A percentile compares a stretch with the other conserved stretches of the same genome.
Evolutionary conservation across 2,329 filamentous ascomycete genomes (phyloP).

Genomic region (Neospermospora avenae): DNA sequence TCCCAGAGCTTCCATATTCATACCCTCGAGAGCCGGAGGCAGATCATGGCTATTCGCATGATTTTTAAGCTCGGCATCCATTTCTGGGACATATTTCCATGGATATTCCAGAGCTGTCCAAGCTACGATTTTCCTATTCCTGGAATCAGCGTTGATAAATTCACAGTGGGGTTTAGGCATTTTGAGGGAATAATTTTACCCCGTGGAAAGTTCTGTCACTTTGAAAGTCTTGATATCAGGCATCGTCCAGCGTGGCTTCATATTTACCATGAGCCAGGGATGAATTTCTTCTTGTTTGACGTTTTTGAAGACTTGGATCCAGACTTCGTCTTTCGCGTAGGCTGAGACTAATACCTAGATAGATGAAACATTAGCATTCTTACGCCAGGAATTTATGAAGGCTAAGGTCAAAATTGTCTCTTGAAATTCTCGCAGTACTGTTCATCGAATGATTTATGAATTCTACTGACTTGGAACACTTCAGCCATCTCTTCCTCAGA

Average conservation of each 20-base stretch:
- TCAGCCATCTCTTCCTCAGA: constrained; percentile 18
- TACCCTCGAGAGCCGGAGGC: constrained; percentile 17
- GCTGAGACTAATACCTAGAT: constrained; percentile 8
- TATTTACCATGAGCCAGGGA: constrained; percentile 18
- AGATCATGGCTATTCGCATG: constrained; percentile 5
- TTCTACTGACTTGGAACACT: constrained; percentile 11
- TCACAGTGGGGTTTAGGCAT: background rate
- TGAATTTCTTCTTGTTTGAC: constrained; percentile 16
- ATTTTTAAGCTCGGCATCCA: constrained; percentile 19
- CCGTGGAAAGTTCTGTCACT: constrained; percentile 16
- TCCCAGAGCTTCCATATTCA: constrained; percentile 15
- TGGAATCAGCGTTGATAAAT: background rate
- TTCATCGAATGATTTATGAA: background rate
- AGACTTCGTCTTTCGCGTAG: constrained; percentile 20
- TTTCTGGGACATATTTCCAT: constrained; percentile 18
- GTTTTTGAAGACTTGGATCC: constrained; percentile 13
- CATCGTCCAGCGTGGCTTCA: constrained; percentile 21
- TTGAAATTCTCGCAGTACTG: background rate
- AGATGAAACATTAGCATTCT: background rate
- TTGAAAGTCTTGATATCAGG: constrained; percentile 25
- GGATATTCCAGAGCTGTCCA: constrained; percentile 25
- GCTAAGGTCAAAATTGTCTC: background rate
- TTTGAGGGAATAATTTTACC: constrained; percentile 11
- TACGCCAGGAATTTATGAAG: background rate
- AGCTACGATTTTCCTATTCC: constrained; percentile 22